Conservation (phyloP, 768 basidiomycete genomes). For the Podaxis rugospora region DNA sequence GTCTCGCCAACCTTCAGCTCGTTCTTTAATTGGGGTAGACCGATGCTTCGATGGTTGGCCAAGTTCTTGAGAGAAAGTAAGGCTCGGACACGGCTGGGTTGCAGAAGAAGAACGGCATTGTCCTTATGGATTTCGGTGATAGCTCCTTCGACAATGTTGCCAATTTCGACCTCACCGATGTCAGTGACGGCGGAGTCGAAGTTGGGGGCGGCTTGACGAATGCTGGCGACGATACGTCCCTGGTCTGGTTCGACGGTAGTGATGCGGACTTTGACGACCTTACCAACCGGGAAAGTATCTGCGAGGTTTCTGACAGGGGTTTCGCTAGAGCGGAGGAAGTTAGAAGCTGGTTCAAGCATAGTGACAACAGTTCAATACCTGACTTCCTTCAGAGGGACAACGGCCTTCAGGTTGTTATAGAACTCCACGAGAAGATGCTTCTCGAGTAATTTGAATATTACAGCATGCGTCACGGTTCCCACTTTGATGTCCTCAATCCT, state of each 20-base stretch:
- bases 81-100: conserved; percentile 66
- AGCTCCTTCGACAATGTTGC: conserved; percentile 63
- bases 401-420: conserved; percentile 83
- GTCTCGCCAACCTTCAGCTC: conserved; percentile 64
- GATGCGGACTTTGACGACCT: conserved; percentile 81
- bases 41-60: conserved; percentile 71
- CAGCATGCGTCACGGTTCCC: conserved; percentile 74
- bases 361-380: conserved; percentile 41
- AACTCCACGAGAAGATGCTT: conserved; percentile 85
- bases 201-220: conserved; percentile 68
- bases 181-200: conserved; percentile 44
- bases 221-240: conserved; percentile 74
- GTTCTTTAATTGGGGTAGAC: conserved; percentile 60
- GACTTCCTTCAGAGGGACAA: conserved; percentile 76
- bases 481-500: conserved; percentile 61
- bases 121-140: conserved; percentile 84
- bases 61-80: conserved; percentile 85
- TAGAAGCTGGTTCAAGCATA: background rate
- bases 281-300: conserved; percentile 72
- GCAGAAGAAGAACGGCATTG: conserved; percentile 71
- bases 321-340: conserved; percentile 47
- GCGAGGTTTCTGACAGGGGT: conserved; percentile 48
- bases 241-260: conserved; percentile 55
- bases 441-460: conserved; percentile 78
- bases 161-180: conserved; percentile 73